Percentiles rank a stretch among this genome's conserved stretches.
Conservation (phyloP, 2,329 filamentous ascomycete genomes). For the Xylaria arbuscula region DNA sequence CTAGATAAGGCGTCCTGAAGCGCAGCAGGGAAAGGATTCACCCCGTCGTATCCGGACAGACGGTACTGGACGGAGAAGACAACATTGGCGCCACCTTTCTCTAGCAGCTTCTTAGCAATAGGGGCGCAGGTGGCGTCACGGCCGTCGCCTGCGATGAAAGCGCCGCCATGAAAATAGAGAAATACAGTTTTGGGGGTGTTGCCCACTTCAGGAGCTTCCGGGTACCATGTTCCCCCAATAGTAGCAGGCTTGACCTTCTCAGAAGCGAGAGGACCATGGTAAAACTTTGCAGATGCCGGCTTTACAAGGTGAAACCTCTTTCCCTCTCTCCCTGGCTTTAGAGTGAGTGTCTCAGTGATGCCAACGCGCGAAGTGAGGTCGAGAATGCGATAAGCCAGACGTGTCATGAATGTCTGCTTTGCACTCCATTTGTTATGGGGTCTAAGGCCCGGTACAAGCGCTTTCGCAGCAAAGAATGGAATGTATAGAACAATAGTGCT, state of each 20-base stretch:
- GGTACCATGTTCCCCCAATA: slow-evolving; percentile 49
- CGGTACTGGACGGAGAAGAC: slow-evolving; percentile 61
- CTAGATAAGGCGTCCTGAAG: slow-evolving; percentile 60
- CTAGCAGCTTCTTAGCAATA: slow-evolving; percentile 48
- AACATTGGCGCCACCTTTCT: slow-evolving; percentile 52
- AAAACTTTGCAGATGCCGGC: slow-evolving; percentile 30
- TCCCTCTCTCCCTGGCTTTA: slow-evolving; percentile 33
- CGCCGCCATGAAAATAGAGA: slow-evolving; percentile 46
- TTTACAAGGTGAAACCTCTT: slow-evolving; percentile 35
- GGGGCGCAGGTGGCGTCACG: slow-evolving; percentile 29
- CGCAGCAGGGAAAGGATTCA: slow-evolving; percentile 59
- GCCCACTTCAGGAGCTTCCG: slow-evolving; percentile 11
- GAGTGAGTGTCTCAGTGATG: slow-evolving; percentile 31
- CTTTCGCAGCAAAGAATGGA: slow-evolving; percentile 25
- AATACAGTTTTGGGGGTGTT: slow-evolving; percentile 30
- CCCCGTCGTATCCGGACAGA: slow-evolving; percentile 54
- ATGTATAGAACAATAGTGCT: slow-evolving; percentile 17
- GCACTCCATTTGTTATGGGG: slow-evolving; percentile 35
- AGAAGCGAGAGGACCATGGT: slow-evolving; percentile 39
- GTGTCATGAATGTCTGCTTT: slow-evolving; percentile 39
- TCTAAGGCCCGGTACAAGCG: slow-evolving; percentile 27
- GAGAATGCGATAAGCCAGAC: slow-evolving; percentile 19
- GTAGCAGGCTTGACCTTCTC: slow-evolving; percentile 36
- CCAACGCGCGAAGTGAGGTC: slow-evolving; percentile 35
- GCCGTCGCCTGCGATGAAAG: slow-evolving; percentile 45